phyloP scores from a whole-genome alignment of 2,329 filamentous ascomycete species.

The Metarhizium robertsii region DNA sequence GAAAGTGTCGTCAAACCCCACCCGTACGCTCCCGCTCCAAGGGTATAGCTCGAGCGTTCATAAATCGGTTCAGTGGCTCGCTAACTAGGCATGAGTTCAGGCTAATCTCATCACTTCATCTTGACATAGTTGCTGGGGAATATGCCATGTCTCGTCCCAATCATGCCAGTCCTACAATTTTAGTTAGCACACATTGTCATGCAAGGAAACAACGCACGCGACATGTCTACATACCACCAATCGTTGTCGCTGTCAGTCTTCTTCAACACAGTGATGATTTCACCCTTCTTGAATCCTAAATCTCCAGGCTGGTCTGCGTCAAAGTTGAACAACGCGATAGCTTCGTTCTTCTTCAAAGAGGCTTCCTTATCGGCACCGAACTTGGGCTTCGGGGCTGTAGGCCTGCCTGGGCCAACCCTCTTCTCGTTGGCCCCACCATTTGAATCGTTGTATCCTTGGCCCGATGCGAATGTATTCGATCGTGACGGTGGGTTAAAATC shows the following conservation, averaged over 20 bases:
- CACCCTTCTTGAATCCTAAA: conserved; percentile 92
- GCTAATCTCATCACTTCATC: conserved; percentile 40
- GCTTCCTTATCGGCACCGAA: conserved; percentile 51
- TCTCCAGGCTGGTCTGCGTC: conserved; percentile 90
- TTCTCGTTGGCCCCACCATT: conserved; percentile 24
- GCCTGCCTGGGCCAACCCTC: conserved; percentile 58
- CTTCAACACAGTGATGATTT: conserved; percentile 90
- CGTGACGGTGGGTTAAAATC: conserved; percentile 32
- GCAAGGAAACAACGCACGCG: not conserved
- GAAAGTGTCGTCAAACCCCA: not conserved
- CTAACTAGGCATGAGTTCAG: not conserved
- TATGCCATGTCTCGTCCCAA: conserved; percentile 78
- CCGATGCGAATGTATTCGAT: conserved; percentile 41
- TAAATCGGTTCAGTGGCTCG: not conserved
- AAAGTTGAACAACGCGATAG: conserved; percentile 85
- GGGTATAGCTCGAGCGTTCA: not conserved
- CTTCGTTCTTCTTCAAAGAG: conserved; percentile 62
- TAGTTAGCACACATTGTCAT: not conserved
- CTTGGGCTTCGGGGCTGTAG: conserved; percentile 81
- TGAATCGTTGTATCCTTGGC: conserved; percentile 39
- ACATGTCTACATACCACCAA: conserved; percentile 63
- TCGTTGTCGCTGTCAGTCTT: conserved; percentile 89
- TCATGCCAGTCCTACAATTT: conserved; percentile 65
- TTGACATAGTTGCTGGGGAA: conserved; percentile 80
- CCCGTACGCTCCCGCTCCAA: not conserved